Base-by-base conservation (phyloP, 805 yeast species). In the Starmerella lactis-condensi region DNA sequence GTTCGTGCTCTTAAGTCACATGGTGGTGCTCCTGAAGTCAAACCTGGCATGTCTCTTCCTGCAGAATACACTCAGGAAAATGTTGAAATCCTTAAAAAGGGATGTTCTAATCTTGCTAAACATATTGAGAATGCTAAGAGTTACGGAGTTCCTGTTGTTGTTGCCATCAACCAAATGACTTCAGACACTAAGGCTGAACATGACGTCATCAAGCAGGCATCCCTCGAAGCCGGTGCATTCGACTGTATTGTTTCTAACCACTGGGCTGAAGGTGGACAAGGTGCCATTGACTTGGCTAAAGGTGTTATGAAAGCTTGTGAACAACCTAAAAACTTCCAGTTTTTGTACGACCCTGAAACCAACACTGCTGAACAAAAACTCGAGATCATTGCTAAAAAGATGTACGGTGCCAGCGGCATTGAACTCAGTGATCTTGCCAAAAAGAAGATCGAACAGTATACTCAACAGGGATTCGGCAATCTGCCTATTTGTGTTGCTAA, bases 21-120 rank as follows among this genome's bases (percentile, higher is more conserved):
- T 51, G 96, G 96, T 38, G 96, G 95, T 43, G 96, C 93, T 30
- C 83, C 94, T 14, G 92, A 79, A 46, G 94, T 85, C 41, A 82
- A 79, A 50, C 93, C 96, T 9, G 96, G 95, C 36, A 74, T 71
- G 43, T 65, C 85, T 27, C 64, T 85, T 47, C 93, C 95, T 22
- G 62, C 61, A 31, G 94, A 71, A 50, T 85, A 85, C 60, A 61
- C 69, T 22, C 64, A 70, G 42, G 95, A 85, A 59, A 75, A 83
- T 56, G 66, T 76, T 34, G 92, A 74, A 24, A 67, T 72, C 51
- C 69, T 85, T 43, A 61, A 66, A 34, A 62, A 65, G 35, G 96
- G 96, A 31, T 75, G 85, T 52, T 72, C 79, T 38, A 85, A 85
- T 61, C 64, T 85, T 55, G 77, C 74, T 40, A 85, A 85, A 58